phyloP scores from a whole-genome alignment of 2,329 filamentous ascomycete species.

The Xylariomycetidae sp. region DNA sequence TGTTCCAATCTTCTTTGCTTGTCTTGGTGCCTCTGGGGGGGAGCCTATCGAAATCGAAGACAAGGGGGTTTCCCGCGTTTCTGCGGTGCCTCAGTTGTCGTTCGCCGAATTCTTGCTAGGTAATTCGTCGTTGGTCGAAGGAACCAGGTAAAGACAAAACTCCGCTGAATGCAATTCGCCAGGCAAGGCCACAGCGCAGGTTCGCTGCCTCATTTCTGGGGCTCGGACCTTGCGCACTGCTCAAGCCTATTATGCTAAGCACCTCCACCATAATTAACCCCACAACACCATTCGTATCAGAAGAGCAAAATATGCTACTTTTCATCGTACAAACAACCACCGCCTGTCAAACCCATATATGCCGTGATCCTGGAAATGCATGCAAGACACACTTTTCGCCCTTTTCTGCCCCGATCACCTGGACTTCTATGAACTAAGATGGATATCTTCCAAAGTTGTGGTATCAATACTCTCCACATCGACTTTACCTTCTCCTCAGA shows the following conservation, averaged over 20 bases:
- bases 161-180: conserved; percentile 16
- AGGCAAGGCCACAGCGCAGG: conserved; percentile 9
- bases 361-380: conserved; percentile 37
- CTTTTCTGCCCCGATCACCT: conserved; percentile 29
- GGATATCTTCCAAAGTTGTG: conserved; percentile 21
- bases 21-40: too few species aligned
- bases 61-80: too few species aligned
- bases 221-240: not conserved
- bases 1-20: too few species aligned
- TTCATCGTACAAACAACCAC: conserved; percentile 29
- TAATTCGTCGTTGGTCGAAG: too few species aligned
- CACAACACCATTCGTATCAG: conserved; percentile 24
- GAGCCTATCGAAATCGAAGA: too few species aligned
- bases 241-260: not conserved
- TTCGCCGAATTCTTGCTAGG: too few species aligned
- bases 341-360: conserved; percentile 25
- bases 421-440: conserved; percentile 28
- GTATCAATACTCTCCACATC: conserved; percentile 26
- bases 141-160: conserved; percentile 16
- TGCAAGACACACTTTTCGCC: conserved; percentile 37
- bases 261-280: conserved; percentile 19
- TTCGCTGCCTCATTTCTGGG: conserved; percentile 10
- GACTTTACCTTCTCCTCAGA: conserved; percentile 14
- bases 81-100: too few species aligned
- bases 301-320: conserved; percentile 11